Evolutionary conservation across 2,329 filamentous ascomycete species (phyloP), one percentile per base, ranked within the genome.

Genomic region (Cordyceps militaris): DNA sequence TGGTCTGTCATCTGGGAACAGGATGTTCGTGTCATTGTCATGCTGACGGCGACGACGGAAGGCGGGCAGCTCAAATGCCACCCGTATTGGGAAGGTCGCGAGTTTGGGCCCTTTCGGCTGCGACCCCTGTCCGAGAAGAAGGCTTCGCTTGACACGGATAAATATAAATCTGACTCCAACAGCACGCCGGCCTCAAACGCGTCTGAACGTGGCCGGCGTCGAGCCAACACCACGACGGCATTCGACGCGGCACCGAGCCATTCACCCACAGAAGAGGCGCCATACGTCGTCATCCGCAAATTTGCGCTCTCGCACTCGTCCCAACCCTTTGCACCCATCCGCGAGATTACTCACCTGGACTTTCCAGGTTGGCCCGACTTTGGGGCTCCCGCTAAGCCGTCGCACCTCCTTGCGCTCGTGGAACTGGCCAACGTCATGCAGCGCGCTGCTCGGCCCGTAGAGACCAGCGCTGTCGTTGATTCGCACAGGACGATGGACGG

Each of bases 1-100:
- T 99, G 94, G 94, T 93, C 91, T 60, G 88, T 97, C 11, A 81
- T 97, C 30, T 99, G 94, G 94, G 92, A 97, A 69, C 89, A 97
- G 71, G 92, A 97, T 68, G 87, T 96, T 3, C 87, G 93, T 53
- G 89, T 97, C 26, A 87, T 99, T 61, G 92, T 97, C 62, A 97
- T 97, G 87, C 80, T 99, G 63, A 99, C 94, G 6, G 93, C 94
- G 2, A 93, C 97, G 71, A 83, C 88, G 26, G 94, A 99, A 74
- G 91, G 91, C 24, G 92, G 93, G 0, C 92, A 96, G 68, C 78
- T 96, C 46, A 99, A 97, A 71, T 96, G 93, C 61, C 92, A 99
- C 70, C 85, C 90, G 9, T 99, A 97, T 71, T 99, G 94, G 94
- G 84, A 85, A 44, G 81, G 82, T 14, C 84, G 83, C 61, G 85